Base-by-base conservation (phyloP, 495 filamentous ascomycete species). In the Daldinia childiae region DNA sequence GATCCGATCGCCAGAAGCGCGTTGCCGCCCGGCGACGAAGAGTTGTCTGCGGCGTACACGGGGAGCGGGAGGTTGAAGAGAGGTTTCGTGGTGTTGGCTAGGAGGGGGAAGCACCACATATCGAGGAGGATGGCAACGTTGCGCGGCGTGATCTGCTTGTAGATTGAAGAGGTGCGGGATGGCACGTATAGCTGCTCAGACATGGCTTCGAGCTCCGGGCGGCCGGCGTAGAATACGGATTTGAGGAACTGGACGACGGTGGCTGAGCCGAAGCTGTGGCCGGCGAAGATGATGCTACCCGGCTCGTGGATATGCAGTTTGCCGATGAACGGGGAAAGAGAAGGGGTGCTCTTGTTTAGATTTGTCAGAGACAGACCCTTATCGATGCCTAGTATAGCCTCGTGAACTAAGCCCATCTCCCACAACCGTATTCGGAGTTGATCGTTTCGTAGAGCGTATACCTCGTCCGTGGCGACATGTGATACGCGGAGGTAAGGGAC, bases 251-350 rank as follows among this genome's bases (percentile, higher is more conserved):
- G 92, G 4, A 91, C 83, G 30, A 87, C 81, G 21, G 89, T 92
- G 0, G 90, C 83, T 21, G 89, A 89, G 51, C 92, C 92, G 71
- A 95, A 94, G 15, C 88, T 91, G 78, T 95, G 92, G 7, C 92
- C 92, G 1, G 84, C 84, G 77, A 89, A 93, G 50, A 87, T 86
- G 1, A 94, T 84, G n/a, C 80, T 82, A 6, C 92, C 92, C 0
- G 92, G 91, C n/a, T 82, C 79, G 58, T 87, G 85, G 6, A 95
- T 83, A 68, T 92, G 86, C 29, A 95, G 81, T 30, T 77, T 76
- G 36, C 78, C 76, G 54, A 78, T 68, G 69, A 94, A 89, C 63
- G 81, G 81, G 15, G 72, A 66, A 12, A 93, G 80, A 6, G 84
- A 79, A 14, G 72, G 75, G 1, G 82, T 85, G 57, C 76, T 82